Base-by-base conservation (phyloP, 768 basidiomycete species). In the Pholiota conissans region DNA sequence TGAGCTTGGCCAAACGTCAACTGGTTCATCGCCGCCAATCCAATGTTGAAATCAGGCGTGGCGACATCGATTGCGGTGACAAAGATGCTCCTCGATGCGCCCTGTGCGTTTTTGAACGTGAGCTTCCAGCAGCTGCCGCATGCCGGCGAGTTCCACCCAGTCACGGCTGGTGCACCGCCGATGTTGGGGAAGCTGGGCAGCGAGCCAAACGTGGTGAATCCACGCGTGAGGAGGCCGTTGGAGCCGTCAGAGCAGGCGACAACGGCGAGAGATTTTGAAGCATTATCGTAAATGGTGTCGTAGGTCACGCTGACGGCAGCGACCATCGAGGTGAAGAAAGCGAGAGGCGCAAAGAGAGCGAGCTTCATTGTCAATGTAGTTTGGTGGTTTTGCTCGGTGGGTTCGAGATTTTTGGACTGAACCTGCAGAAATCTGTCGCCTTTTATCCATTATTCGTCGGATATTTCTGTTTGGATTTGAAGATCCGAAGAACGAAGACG, bases 111-210 rank as follows among this genome's bases (percentile, higher is more conserved):
- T 34, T 74, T 73, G 68, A 77, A 86, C 5, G 79, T 78, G 60
- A 88, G 65, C 57, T 75, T 54, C 84, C 84, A 89, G 69, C 87
- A 89, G 24, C 78, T 76, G 1, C 84, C 84, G 62, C 86, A 89
- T 42, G 74, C 71, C 1, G 67, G 58, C 1, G 84, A 86, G 65
- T 83, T 76, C 69, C 72, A 87, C 26, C 77, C 79, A 5, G 67
- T 68, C 55, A 88, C 73, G 34, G 77, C 82, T 14, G 75, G 72
- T 0, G 76, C 81, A 0, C 81, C 86, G 28, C 84, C 85, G 63
- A 89, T 83, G 67, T 74, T 66, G 0, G 86, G 85, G 74, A 85
- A 89, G 46, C 69, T 71, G 2, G 86, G 85, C 27, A 89, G 68
- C 34, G 73, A 70, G 13, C 73, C 75, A 50, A 86, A 82, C 34